Evolutionary conservation across 1,139 yeast genomes (phyloP).

Genomic region (Yamadazyma triangularis): DNA sequence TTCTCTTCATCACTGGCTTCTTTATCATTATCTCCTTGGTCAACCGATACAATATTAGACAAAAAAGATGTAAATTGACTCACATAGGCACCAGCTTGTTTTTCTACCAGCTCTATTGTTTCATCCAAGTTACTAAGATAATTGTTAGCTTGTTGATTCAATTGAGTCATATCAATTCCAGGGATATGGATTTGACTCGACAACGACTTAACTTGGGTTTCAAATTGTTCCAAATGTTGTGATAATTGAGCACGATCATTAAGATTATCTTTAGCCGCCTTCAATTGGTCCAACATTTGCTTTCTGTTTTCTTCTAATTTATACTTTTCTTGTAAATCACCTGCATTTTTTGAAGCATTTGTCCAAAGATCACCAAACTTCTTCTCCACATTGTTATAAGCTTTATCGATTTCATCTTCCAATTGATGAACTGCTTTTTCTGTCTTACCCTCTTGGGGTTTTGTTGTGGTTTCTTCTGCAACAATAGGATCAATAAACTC

Average conservation of each 20-base stretch:
- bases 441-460: conserved; percentile 22
- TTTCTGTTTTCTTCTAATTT: conserved; percentile 40
- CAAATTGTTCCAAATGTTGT: conserved; percentile 26
- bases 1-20: conserved; percentile 7
- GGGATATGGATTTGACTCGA: conserved; percentile 11
- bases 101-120: conserved; percentile 64
- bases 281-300: conserved; percentile 31
- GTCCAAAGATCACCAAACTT: conserved; percentile 37
- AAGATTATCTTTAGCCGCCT: conserved; percentile 24
- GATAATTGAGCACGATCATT: conserved; percentile 20
- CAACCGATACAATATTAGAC: conserved; percentile 45
- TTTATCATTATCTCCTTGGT: conserved; percentile 8
- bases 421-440: conserved; percentile 46
- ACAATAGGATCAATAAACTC: conserved; percentile 31
- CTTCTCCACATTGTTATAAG: conserved; percentile 42
- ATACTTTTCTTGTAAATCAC: conserved; percentile 28
- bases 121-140: conserved; percentile 65
- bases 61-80: conserved; percentile 56
- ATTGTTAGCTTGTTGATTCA: conserved; percentile 42
- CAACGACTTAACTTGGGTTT: conserved; percentile 25
- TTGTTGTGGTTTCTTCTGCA: conserved; percentile 13
- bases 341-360: conserved; percentile 31
- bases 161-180: conserved; percentile 16
- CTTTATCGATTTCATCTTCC: conserved; percentile 51
- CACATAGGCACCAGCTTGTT: conserved; percentile 57